A percentile compares a stretch with the other conserved stretches of the same genome.
Conservation (phyloP, 2,329 filamentous ascomycete genomes). For the Colletotrichum euphorbiae region DNA sequence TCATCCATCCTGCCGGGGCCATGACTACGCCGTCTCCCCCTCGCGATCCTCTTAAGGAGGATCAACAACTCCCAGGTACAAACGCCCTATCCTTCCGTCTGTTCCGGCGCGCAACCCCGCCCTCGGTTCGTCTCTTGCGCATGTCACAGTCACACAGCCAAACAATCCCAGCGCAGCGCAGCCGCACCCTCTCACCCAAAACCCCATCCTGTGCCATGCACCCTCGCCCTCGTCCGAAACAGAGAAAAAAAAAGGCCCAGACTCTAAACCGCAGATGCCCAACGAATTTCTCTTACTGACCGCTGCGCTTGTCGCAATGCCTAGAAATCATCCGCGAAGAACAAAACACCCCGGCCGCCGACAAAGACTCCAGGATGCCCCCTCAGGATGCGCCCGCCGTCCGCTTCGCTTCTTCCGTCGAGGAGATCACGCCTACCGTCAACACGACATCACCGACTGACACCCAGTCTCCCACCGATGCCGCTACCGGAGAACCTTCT, state of each 20-base stretch:
- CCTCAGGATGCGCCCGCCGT: slow-evolving; percentile 62
- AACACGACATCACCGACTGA: slow-evolving; percentile 52
- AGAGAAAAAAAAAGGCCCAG: no score
- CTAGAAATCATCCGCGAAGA: slow-evolving; percentile 31
- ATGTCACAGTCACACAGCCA: slow-evolving; percentile 34
- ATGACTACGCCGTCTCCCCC: slow-evolving; percentile 30
- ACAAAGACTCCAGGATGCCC: slow-evolving; percentile 43
- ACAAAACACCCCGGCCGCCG: slow-evolving; percentile 26
- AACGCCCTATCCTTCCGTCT: slow-evolving; percentile 36
- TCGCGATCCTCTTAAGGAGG: slow-evolving; percentile 25
- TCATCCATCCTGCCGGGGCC: slow-evolving; percentile 6
- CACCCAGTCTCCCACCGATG: slow-evolving; percentile 41
- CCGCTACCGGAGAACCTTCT: slow-evolving; percentile 45
- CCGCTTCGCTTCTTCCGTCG: slow-evolving; percentile 77
- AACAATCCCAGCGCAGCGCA: background rate
- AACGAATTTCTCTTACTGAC: slow-evolving; percentile 31
- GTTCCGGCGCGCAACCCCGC: slow-evolving; percentile 39
- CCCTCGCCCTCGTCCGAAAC: background rate
- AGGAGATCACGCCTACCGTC: slow-evolving; percentile 70
- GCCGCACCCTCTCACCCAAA: slow-evolving; percentile 4
- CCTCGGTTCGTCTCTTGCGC: slow-evolving; percentile 40
- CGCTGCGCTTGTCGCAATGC: slow-evolving; percentile 37
- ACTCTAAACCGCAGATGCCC: background rate
- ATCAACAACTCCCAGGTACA: slow-evolving; percentile 33
- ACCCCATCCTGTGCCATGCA: background rate